These are phyloP conservation scores for Croton setiger DNA, from an alignment of 441 rosid genomes.

Conservation along the genomic window DNA sequence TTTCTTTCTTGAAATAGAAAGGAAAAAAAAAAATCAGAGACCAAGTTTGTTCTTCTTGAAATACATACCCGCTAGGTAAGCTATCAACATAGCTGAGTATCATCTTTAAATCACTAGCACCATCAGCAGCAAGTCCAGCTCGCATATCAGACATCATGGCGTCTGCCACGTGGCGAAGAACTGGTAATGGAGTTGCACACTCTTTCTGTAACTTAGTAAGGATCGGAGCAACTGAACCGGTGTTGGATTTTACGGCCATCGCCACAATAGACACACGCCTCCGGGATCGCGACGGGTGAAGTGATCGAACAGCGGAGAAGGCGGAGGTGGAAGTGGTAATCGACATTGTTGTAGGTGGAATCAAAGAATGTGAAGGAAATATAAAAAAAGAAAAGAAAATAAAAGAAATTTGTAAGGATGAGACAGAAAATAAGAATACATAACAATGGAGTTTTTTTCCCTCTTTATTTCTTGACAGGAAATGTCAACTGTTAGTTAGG, in stretches of 20 bases:
- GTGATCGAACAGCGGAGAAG: slow-evolving; percentile 35
- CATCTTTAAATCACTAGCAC: slow-evolving; percentile 78
- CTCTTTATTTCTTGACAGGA: slow-evolving; percentile 19
- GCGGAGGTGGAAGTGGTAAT: slow-evolving; percentile 26
- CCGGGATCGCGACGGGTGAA: slow-evolving; percentile 28
- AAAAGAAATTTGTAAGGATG: slow-evolving; percentile 24
- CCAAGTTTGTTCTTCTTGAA: neutral
- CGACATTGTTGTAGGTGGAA: slow-evolving; percentile 38
- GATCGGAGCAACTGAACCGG: slow-evolving; percentile 45
- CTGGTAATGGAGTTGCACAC: slow-evolving; percentile 60
- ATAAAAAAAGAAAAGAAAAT: neutral
- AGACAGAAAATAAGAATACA: slow-evolving; percentile 20
- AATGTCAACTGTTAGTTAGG: slow-evolving; percentile 20
- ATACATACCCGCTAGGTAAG: slow-evolving; percentile 90
- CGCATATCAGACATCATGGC: slow-evolving; percentile 68
- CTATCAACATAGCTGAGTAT: slow-evolving; percentile 69
- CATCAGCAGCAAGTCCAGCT: slow-evolving; percentile 67
- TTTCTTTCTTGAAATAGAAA: too few relatives aligned
- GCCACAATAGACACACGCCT: slow-evolving; percentile 18
- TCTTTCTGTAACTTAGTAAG: slow-evolving; percentile 58
- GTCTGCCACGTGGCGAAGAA: slow-evolving; percentile 63
- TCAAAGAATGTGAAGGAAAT: slow-evolving; percentile 14
- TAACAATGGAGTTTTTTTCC: slow-evolving; percentile 6
- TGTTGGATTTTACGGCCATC: slow-evolving; percentile 50
- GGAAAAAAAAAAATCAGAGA: neutral